Base-by-base conservation (phyloP, 495 filamentous ascomycete species). In the Neurospora sp. region DNA sequence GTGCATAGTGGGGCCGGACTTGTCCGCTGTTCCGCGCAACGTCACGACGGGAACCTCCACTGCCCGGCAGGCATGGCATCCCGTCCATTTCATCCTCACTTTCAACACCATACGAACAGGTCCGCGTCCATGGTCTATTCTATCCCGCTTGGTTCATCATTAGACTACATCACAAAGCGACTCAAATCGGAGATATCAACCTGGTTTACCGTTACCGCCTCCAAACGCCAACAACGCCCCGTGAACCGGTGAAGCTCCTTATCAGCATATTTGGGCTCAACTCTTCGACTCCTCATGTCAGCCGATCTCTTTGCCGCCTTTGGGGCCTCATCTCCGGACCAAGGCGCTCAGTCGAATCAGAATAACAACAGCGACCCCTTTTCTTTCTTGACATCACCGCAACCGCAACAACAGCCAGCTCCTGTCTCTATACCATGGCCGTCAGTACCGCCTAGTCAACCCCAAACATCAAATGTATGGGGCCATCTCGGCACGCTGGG, bases 231-330 rank as follows among this genome's bases (percentile, higher is more conserved):
- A 16, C 22, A 14, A 61, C 53, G 14, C 27, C 53, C 6, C 53
- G 12, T 61, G 22, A 61, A 18, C 7, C 53, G 22, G 53, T 44
- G 40, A 18, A 41, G 39, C 35, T 42, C 39, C 35, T 35, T 35
- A 35, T 35, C 35, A 4, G 35, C 35, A 35, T 35, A 37, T 37
- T 37, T 6, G 4, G 35, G 35, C 35, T 37, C 35, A 37, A 6
- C n/a, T 1, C 1, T 39, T 39, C 39, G 18, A 3, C 20, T 35
- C 31, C 31, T 35, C 31, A 94, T 94, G 92, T 94, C 92, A 59
- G 88, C 90, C 69, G 92, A 93, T 75, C 85, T 94, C 42, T 88
- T 92, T 44, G 90, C 91, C 69, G 90, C 89, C 69, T 94, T 94
- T 75, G 90, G 89, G 73, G 82, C 81, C 73, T 71, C 78, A 71